A percentile compares a stretch with the other conserved stretches of the same genome.
These are phyloP conservation scores for Cystobasidium tubakii DNA, from an alignment of 768 basidiomycete genomes.

Conservation along the genomic window DNA sequence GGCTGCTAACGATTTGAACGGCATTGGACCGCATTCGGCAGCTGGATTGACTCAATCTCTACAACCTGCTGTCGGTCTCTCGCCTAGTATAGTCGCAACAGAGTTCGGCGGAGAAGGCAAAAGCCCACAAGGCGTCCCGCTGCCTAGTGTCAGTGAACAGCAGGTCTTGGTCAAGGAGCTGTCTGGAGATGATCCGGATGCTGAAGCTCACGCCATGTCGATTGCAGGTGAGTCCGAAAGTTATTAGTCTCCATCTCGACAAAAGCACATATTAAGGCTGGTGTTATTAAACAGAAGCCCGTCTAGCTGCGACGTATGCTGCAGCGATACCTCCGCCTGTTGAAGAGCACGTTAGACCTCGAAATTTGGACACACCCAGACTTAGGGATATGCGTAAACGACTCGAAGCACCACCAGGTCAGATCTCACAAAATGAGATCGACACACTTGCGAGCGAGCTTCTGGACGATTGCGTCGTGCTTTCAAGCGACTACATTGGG, in stretches of 20 bases:
- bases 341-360: constrained; percentile 40
- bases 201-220: constrained; percentile 75
- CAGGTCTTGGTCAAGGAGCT: constrained; percentile 96
- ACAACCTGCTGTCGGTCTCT: constrained; percentile 32
- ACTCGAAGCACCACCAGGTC: constrained; percentile 81
- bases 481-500: constrained; percentile 96
- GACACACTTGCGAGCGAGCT: constrained; percentile 85
- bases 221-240: constrained; percentile 80
- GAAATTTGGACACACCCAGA: constrained; percentile 80
- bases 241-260: no score
- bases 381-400: constrained; percentile 89
- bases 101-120: constrained; percentile 53
- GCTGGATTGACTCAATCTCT: constrained; percentile 34
- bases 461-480: constrained; percentile 88
- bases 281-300: constrained; percentile 61
- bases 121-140: constrained; percentile 22
- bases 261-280: no score
- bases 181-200: constrained; percentile 66
- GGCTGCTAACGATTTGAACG: constrained; percentile 33
- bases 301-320: constrained; percentile 91
- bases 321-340: constrained; percentile 86
- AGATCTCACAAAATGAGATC: constrained; percentile 64
- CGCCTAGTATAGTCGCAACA: constrained; percentile 47
- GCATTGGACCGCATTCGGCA: constrained; percentile 25
- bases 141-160: constrained; percentile 66